Evolutionary conservation across 1,284 basidiomycete species (phyloP).

Genomic region (Inonotus obliquus): DNA sequence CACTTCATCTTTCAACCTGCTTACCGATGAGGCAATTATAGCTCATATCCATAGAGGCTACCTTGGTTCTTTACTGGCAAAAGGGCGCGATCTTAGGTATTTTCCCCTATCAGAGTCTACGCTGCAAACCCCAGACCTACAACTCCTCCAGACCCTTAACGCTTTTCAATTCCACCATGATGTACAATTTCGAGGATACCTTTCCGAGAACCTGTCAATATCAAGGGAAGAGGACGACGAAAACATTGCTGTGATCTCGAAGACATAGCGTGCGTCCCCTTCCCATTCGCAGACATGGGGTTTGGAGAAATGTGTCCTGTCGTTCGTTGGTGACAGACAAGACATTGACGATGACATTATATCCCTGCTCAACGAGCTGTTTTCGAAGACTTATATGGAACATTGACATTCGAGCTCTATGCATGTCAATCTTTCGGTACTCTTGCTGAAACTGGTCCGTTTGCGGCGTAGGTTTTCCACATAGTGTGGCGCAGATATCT

Average conservation of each 20-base stretch:
- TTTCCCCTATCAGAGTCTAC: not conserved
- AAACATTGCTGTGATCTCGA: not conserved
- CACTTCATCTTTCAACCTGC: not conserved
- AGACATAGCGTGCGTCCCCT: not conserved
- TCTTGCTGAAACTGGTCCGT: not conserved
- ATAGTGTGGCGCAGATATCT: not conserved
- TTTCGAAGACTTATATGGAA: not conserved
- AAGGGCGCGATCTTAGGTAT: not conserved
- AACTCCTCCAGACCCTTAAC: not conserved
- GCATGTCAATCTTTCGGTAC: not conserved
- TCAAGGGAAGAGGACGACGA: not conserved
- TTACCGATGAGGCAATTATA: not conserved
- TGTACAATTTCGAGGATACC: not conserved
- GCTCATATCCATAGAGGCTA: not conserved
- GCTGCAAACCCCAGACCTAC: not conserved
- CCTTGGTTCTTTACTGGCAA: not conserved
- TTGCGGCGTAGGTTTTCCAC: not conserved
- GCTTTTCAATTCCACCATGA: constrained; percentile 8
- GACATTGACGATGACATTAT: not conserved
- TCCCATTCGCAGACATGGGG: not conserved
- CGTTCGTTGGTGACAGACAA: not conserved
- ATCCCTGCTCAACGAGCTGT: not conserved
- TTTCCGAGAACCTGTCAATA: not conserved
- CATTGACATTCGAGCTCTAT: not conserved
- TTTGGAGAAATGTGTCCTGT: not conserved